Percentiles rank a stretch among this genome's conserved stretches.
phyloP scores from a whole-genome alignment of 352 stramenopile genomes.

The Globisporangium canariense region DNA sequence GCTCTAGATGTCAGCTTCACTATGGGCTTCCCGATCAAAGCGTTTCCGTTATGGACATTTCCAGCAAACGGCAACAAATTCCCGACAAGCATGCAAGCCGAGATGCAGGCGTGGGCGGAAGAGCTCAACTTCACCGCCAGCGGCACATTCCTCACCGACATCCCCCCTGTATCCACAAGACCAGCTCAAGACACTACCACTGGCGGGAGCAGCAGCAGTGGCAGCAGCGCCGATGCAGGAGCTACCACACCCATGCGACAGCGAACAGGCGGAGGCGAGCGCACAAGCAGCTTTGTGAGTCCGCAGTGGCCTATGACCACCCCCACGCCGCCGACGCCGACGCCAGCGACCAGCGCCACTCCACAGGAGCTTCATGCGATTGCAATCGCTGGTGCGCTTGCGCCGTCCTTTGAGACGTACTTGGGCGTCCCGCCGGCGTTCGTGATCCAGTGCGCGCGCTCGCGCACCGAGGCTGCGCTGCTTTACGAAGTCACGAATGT shows the following conservation, averaged over 20 bases:
- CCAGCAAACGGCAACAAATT: neutral
- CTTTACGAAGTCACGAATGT: constrained; percentile 26
- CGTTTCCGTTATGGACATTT: neutral
- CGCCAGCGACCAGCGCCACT: constrained; percentile 19
- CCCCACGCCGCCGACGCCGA: constrained; percentile 11
- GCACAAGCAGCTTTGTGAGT: constrained; percentile 5
- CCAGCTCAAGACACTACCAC: neutral
- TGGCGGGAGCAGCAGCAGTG: neutral
- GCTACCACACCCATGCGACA: neutral
- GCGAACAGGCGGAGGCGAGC: too few relatives aligned
- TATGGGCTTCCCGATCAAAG: too few relatives aligned
- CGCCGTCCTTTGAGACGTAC: constrained; percentile 14
- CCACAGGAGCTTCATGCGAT: constrained; percentile 18
- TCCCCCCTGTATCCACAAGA: too few relatives aligned
- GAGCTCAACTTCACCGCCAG: constrained; percentile 28
- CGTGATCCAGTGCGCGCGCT: constrained; percentile 17
- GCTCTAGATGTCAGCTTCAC: too few relatives aligned
- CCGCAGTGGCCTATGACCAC: constrained; percentile 1
- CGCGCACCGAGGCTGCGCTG: constrained; percentile 21
- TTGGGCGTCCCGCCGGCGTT: constrained; percentile 25
- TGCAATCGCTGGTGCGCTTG: neutral
- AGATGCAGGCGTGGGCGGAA: constrained; percentile 14
- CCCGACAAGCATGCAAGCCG: neutral
- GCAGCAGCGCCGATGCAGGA: neutral
- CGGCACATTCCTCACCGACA: constrained; percentile 19